A percentile compares a stretch with the other conserved stretches of the same genome.
These are phyloP conservation scores for Camelina hispida DNA, from an alignment of 345 rosid species.

Conservation along the genomic window DNA sequence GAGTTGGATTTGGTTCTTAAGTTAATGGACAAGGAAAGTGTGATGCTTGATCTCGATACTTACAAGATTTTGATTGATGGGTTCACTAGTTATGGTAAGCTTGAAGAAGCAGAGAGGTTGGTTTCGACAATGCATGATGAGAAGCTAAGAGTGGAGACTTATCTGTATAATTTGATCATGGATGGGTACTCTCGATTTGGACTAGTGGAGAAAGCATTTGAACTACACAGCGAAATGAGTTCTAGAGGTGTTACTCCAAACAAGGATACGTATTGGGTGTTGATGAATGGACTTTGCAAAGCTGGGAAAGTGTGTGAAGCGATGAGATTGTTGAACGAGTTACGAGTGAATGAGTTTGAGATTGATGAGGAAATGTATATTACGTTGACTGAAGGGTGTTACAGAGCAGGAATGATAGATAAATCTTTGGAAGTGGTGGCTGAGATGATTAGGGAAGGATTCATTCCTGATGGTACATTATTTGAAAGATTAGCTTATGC, in stretches of 20 bases:
- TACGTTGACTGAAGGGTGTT: constrained; percentile 46
- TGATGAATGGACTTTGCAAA: constrained; percentile 52
- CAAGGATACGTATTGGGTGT: constrained; percentile 51
- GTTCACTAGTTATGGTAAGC: constrained; percentile 52
- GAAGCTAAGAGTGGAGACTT: constrained; percentile 49
- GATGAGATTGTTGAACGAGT: constrained; percentile 39
- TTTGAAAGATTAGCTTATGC: constrained; percentile 36
- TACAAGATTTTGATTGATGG: constrained; percentile 56
- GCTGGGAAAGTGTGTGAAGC: constrained; percentile 50
- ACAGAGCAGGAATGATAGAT: constrained; percentile 47
- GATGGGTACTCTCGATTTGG: constrained; percentile 45
- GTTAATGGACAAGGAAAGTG: constrained; percentile 54
- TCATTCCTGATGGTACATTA: constrained; percentile 29
- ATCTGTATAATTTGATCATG: constrained; percentile 55
- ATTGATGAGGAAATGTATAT: constrained; percentile 46
- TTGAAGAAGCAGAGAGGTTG: constrained; percentile 56
- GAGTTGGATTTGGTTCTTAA: constrained; percentile 53
- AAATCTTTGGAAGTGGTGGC: constrained; percentile 47
- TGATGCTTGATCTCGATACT: constrained; percentile 41
- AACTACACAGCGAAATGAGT: constrained; percentile 49
- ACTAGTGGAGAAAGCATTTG: constrained; percentile 44
- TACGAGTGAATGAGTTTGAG: constrained; percentile 52
- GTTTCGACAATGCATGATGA: constrained; percentile 52
- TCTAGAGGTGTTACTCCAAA: constrained; percentile 45
- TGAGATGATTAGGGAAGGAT: constrained; percentile 52